Evolutionary conservation across 805 yeast species (phyloP).

Genomic region (Candida quercuum): DNA sequence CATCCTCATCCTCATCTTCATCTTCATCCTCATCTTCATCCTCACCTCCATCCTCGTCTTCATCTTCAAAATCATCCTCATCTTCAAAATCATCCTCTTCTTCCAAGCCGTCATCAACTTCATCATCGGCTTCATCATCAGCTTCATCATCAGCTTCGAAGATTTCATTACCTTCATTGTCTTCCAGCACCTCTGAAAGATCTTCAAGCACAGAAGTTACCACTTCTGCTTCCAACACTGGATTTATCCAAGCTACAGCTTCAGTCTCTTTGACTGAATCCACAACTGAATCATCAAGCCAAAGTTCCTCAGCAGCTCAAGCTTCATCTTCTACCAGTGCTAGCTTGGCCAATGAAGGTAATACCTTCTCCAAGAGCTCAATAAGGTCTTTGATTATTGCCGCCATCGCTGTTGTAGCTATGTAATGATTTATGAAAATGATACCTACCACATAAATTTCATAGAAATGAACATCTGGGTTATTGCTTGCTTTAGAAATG

Average conservation of each 20-base stretch:
- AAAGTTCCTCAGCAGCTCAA: background rate
- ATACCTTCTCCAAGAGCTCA: background rate
- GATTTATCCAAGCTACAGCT: background rate
- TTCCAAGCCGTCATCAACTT: slow-evolving; percentile 11
- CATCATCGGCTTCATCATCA: background rate
- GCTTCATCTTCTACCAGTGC: background rate
- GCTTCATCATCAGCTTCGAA: background rate
- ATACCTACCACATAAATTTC: too few species aligned
- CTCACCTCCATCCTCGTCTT: slow-evolving; percentile 5
- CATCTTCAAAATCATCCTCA: slow-evolving; percentile 7
- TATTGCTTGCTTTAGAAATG: too few species aligned
- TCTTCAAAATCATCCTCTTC: slow-evolving; percentile 14
- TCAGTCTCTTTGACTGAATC: background rate
- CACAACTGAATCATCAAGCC: background rate
- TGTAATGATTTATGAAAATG: too few species aligned
- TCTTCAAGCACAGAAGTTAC: background rate
- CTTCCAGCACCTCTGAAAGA: background rate
- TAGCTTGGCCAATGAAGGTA: background rate
- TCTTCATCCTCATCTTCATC: slow-evolving; percentile 10
- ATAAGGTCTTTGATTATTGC: background rate
- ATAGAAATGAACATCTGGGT: too few species aligned
- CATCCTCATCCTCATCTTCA: slow-evolving; percentile 10
- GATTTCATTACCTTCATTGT: too few species aligned
- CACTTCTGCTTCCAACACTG: background rate
- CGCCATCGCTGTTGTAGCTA: background rate